Evolutionary conservation across 2,329 filamentous ascomycete species (phyloP).

Genomic region (Cyclaneusma minus): DNA sequence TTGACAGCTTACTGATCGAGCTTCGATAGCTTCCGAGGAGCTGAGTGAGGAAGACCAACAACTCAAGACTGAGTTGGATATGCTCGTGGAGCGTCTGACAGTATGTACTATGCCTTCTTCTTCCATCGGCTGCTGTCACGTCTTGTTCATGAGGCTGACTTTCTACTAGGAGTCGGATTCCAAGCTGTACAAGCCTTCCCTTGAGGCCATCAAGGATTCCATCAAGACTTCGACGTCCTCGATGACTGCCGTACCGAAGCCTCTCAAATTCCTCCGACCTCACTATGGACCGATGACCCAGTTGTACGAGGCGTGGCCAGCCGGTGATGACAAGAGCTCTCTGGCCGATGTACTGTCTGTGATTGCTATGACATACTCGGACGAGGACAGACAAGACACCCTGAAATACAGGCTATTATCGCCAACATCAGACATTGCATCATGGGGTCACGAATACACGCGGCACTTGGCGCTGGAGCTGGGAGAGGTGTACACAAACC

Average conservation of each 20-base stretch:
- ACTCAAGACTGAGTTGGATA: constrained; percentile 93
- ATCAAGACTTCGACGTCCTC: constrained; percentile 99
- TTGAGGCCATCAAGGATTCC: constrained; percentile 93
- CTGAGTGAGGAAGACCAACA: constrained; percentile 97
- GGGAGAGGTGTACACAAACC: constrained; percentile 81
- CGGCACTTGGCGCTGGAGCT: constrained; percentile 91
- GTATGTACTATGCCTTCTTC: constrained; percentile 29
- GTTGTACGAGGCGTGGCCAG: constrained; percentile 79
- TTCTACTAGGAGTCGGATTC: constrained; percentile 60
- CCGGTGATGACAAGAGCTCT: constrained; percentile 70
- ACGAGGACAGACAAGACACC: constrained; percentile 90
- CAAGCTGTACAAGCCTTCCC: constrained; percentile 76
- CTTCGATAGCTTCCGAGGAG: constrained; percentile 51
- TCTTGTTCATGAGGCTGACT: constrained; percentile 6
- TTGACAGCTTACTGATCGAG: constrained; percentile 19
- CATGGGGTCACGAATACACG: constrained; percentile 98
- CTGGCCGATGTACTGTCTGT: constrained; percentile 93
- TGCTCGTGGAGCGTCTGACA: constrained; percentile 90
- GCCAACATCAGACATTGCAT: constrained; percentile 80
- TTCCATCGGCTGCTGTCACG: neutral
- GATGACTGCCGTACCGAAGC: constrained; percentile 98
- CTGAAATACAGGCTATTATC: constrained; percentile 88
- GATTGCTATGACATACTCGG: constrained; percentile 96
- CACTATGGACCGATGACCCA: constrained; percentile 85
- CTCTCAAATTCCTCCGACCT: constrained; percentile 90